phyloP scores from a whole-genome alignment of 768 basidiomycete genomes.

The Leccinum variicolor region DNA sequence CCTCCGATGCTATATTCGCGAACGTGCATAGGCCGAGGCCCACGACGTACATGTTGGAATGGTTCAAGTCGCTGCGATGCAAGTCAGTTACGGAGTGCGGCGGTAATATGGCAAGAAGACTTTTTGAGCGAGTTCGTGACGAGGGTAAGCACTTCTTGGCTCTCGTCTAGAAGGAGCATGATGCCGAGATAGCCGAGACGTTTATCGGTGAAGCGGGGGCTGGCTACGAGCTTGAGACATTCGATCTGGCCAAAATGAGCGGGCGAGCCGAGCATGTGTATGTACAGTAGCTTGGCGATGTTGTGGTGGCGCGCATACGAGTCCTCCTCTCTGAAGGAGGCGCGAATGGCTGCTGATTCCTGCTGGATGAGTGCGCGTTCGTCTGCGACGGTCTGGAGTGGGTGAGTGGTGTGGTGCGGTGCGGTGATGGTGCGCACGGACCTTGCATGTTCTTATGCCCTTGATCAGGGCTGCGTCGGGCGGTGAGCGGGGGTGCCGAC shows the following conservation, averaged over 20 bases:
- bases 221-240: constrained; percentile 91
- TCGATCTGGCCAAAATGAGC: constrained; percentile 99
- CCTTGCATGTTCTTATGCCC: constrained; percentile 97
- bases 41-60: constrained; percentile 98
- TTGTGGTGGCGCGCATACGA: constrained; percentile 94
- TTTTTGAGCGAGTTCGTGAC: constrained; percentile 99
- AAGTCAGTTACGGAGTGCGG: constrained; percentile 6
- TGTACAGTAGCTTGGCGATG: constrained; percentile 96
- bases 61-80: constrained; percentile 88
- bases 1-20: constrained; percentile 98
- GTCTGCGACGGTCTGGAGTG: constrained; percentile 87
- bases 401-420: constrained; percentile 19
- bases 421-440: constrained; percentile 29
- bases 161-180: constrained; percentile 96
- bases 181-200: constrained; percentile 95
- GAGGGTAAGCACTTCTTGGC: constrained; percentile 93
- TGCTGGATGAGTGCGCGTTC: constrained; percentile 96
- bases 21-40: constrained; percentile 97
- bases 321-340: constrained; percentile 97
- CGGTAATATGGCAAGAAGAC: constrained; percentile 39
- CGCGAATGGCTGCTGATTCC: constrained; percentile 95
- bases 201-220: constrained; percentile 95
- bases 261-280: constrained; percentile 97
- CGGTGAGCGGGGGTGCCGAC: constrained; percentile 19
- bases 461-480: constrained; percentile 80